phyloP scores from a whole-genome alignment of 2,329 filamentous ascomycete species.

The Trichoderma atroviride region DNA sequence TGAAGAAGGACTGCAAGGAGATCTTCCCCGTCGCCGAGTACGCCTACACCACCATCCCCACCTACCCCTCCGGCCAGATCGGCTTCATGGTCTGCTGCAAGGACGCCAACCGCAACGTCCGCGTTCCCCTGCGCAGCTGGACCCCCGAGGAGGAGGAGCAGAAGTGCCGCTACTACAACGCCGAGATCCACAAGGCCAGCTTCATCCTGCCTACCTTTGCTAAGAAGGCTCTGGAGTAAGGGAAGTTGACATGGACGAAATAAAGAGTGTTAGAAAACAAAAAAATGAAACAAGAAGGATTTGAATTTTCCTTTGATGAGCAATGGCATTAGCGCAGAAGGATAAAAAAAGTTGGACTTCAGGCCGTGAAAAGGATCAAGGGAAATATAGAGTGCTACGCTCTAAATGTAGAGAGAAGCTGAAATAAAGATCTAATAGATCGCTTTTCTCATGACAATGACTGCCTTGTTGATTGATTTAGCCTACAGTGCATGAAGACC shows the following conservation, averaged over 20 bases:
- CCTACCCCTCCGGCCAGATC: slow-evolving; percentile 98
- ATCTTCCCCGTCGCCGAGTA: slow-evolving; percentile 98
- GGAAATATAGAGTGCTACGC: neutral
- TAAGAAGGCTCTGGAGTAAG: slow-evolving; percentile 68
- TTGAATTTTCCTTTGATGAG: neutral
- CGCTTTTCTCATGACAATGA: neutral
- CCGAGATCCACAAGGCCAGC: slow-evolving; percentile 91
- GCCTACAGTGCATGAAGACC: neutral
- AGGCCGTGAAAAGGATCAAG: neutral
- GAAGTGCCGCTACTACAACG: slow-evolving; percentile 95
- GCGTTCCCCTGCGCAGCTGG: slow-evolving; percentile 81
- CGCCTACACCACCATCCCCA: slow-evolving; percentile 98
- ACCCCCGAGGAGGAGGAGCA: slow-evolving; percentile 85
- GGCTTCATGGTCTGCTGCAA: slow-evolving; percentile 99
- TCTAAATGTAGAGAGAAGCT: neutral
- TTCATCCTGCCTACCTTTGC: slow-evolving; percentile 95
- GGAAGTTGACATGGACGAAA: neutral
- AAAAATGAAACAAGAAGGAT: slow-evolving; percentile 5
- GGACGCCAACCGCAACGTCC: slow-evolving; percentile 81
- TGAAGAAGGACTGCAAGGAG: slow-evolving; percentile 95
- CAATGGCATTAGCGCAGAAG: neutral
- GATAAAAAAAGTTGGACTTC: neutral
- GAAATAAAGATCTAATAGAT: slow-evolving; percentile 3
- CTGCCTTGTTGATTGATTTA: neutral
- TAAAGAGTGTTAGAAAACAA: neutral